These are phyloP conservation scores for Rhodotorula sp. DNA, from an alignment of 1,284 basidiomycete species.

Conservation along the genomic window DNA sequence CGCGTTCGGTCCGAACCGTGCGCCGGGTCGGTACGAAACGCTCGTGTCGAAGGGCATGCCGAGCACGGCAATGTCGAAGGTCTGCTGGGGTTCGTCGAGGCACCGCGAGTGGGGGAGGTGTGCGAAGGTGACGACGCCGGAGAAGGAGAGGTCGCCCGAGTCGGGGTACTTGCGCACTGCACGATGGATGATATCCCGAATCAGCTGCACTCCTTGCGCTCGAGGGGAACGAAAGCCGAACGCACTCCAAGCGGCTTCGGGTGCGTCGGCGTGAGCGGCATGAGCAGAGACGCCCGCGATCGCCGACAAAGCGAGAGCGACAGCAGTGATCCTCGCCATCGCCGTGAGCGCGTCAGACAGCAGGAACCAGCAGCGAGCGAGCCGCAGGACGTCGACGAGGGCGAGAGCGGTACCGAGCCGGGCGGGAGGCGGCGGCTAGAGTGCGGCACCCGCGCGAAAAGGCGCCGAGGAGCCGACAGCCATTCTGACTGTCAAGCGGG, in stretches of 20 bases:
- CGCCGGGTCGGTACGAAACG: conserved; percentile 33
- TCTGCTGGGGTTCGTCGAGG: conserved; percentile 8
- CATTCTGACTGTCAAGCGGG: no score
- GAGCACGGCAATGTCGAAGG: conserved; percentile 28
- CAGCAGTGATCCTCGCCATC: neutral
- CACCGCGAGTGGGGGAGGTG: conserved; percentile 27
- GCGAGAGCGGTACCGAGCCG: neutral
- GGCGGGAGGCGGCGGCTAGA: no score
- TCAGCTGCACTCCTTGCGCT: neutral
- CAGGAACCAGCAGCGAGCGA: neutral
- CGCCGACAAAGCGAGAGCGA: neutral
- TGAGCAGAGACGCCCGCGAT: neutral
- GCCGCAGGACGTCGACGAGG: neutral
- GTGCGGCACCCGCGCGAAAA: no score
- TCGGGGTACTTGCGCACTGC: conserved; percentile 29
- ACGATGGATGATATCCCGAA: neutral
- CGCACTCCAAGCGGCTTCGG: neutral
- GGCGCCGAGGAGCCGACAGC: no score
- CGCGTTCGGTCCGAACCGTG: conserved; percentile 51
- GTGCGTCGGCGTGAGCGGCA: neutral
- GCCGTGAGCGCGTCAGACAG: neutral
- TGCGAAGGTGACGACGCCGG: conserved; percentile 33
- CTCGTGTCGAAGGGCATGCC: conserved; percentile 34
- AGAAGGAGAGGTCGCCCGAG: conserved; percentile 25
- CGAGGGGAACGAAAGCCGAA: neutral